Evolutionary conservation across 768 basidiomycete genomes (phyloP).

Genomic region (Ramaria sp.): DNA sequence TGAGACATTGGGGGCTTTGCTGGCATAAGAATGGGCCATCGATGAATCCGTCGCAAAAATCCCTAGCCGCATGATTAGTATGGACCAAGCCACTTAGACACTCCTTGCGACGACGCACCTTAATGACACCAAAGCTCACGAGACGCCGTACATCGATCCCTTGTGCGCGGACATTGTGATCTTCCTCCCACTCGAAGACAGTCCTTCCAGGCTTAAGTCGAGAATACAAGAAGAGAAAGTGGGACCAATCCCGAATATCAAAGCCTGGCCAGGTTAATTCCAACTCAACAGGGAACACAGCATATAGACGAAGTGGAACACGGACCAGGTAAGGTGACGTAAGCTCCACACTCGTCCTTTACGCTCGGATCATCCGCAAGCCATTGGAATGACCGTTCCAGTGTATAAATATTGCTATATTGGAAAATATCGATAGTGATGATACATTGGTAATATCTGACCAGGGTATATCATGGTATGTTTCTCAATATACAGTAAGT

Average conservation of each 20-base stretch:
- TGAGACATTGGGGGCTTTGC: slow-evolving; percentile 21
- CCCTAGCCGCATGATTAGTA: slow-evolving; percentile 35
- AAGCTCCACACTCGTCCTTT: slow-evolving; percentile 83
- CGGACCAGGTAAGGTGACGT: slow-evolving; percentile 71
- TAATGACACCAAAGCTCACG: slow-evolving; percentile 94
- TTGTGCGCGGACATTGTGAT: slow-evolving; percentile 51
- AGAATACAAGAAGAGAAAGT: slow-evolving; percentile 78
- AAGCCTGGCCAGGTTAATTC: slow-evolving; percentile 10
- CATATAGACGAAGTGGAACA: neutral
- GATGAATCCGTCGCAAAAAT: slow-evolving; percentile 84
- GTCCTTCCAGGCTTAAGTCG: slow-evolving; percentile 75
- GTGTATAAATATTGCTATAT: slow-evolving; percentile 94
- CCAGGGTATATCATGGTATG: neutral
- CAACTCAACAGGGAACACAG: slow-evolving; percentile 2
- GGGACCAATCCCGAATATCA: slow-evolving; percentile 76
- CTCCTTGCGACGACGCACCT: slow-evolving; percentile 34
- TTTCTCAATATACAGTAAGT: neutral
- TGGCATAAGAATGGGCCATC: slow-evolving; percentile 73
- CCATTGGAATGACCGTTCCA: slow-evolving; percentile 79
- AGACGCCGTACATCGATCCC: slow-evolving; percentile 93
- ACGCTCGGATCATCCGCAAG: slow-evolving; percentile 80
- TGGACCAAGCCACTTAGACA: neutral
- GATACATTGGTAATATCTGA: slow-evolving; percentile 92
- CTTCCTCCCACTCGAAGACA: slow-evolving; percentile 81
- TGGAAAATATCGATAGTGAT: slow-evolving; percentile 98